A percentile compares a stretch with the other conserved stretches of the same genome.
These are phyloP conservation scores for Mariannaea elegans DNA, from an alignment of 2,329 filamentous ascomycete genomes.

Conservation along the genomic window DNA sequence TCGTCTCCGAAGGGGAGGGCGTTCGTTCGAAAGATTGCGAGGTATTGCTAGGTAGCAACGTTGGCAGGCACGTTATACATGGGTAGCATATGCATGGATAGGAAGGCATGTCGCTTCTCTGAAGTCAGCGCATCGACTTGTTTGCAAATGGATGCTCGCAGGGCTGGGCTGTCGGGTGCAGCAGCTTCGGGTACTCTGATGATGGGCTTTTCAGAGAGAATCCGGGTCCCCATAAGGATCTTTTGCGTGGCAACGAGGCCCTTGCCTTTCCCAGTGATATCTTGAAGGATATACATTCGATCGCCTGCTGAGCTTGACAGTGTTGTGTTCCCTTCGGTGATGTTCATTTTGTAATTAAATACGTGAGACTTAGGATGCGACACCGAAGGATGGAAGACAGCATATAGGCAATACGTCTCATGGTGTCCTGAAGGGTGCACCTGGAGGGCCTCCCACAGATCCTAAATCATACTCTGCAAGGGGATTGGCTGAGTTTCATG, in stretches of 20 bases:
- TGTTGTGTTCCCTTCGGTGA: too few relatives aligned
- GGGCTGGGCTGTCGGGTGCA: background rate
- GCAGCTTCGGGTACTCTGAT: background rate
- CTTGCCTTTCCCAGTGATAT: conserved; percentile 22
- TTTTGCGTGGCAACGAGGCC: conserved; percentile 19
- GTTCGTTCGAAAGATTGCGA: conserved; percentile 25
- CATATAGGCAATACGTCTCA: too few relatives aligned
- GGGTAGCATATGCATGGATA: background rate
- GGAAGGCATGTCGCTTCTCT: conserved; percentile 1
- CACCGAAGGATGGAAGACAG: too few relatives aligned
- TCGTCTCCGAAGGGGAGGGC: conserved; percentile 5
- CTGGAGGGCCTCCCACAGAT: too few relatives aligned
- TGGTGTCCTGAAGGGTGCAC: too few relatives aligned
- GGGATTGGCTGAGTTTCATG: too few relatives aligned
- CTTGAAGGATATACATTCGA: background rate
- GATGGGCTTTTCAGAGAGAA: conserved; percentile 14
- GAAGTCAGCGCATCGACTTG: background rate
- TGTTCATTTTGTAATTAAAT: too few relatives aligned
- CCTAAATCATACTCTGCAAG: too few relatives aligned
- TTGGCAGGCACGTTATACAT: conserved; percentile 1
- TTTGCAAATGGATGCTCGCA: background rate
- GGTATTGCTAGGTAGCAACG: background rate
- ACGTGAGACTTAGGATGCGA: too few relatives aligned
- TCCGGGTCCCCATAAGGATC: conserved; percentile 26
- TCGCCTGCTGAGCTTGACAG: too few relatives aligned